These are phyloP conservation scores for Peniophora sp. DNA, from an alignment of 1,284 basidiomycete species.

Conservation along the genomic window DNA sequence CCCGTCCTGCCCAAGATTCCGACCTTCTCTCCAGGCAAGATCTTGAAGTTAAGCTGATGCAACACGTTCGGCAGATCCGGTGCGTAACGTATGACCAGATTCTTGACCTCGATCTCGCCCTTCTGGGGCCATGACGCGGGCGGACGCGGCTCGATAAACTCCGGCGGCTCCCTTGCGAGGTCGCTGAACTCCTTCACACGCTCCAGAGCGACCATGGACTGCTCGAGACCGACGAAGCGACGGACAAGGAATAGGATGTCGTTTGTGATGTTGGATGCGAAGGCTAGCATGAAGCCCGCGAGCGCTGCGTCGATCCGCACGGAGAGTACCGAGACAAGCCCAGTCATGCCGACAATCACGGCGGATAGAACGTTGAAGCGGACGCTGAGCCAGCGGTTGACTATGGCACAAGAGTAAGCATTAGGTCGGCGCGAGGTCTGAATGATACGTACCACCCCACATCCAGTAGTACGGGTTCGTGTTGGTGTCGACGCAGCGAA, in stretches of 20 bases:
- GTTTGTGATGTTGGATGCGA: conserved; percentile 67
- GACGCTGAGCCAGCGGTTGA: conserved; percentile 74
- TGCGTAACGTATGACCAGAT: conserved; percentile 83
- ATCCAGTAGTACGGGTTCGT: conserved; percentile 79
- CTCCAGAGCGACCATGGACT: conserved; percentile 91
- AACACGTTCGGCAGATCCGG: conserved; percentile 82
- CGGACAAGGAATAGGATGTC: conserved; percentile 58
- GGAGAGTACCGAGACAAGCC: conserved; percentile 57
- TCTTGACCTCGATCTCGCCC: conserved; percentile 73
- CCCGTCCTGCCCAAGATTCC: conserved; percentile 90
- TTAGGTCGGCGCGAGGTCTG: background rate
- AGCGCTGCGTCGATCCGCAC: conserved; percentile 69
- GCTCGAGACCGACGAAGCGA: conserved; percentile 80
- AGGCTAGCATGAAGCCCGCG: conserved; percentile 81
- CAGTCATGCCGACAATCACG: conserved; percentile 67
- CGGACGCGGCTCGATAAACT: conserved; percentile 83
- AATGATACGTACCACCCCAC: conserved; percentile 60
- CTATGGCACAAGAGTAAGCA: conserved; percentile 31
- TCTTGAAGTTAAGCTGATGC: conserved; percentile 73
- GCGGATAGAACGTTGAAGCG: conserved; percentile 80
- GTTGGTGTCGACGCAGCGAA: conserved; percentile 80
- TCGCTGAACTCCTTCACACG: conserved; percentile 89
- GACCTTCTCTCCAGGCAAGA: conserved; percentile 73
- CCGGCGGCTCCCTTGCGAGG: conserved; percentile 67
- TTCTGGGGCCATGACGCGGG: conserved; percentile 72